phyloP scores from a whole-genome alignment of 2,329 filamentous ascomycete species.

The Aspergillus piperis region DNA sequence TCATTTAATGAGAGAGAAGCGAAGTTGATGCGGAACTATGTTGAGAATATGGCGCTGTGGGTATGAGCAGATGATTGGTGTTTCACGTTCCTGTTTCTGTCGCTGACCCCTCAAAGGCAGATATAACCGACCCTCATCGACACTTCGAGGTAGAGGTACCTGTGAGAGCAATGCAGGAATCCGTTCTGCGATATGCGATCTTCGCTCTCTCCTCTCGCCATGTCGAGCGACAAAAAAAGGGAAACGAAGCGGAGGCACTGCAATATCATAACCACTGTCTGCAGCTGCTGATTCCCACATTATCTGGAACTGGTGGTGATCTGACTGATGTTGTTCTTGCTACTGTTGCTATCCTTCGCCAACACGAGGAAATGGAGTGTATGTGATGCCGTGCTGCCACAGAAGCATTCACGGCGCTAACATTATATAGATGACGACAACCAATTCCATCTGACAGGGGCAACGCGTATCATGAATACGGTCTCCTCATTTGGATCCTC shows the following conservation, averaged over 20 bases:
- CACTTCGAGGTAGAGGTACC: constrained; percentile 38
- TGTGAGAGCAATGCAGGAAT: constrained; percentile 30
- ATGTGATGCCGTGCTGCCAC: background rate
- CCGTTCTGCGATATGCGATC: constrained; percentile 35
- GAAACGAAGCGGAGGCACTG: constrained; percentile 30
- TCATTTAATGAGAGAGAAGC: constrained; percentile 24
- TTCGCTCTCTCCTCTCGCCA: constrained; percentile 40
- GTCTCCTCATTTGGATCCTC: constrained; percentile 41
- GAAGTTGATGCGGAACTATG: constrained; percentile 30
- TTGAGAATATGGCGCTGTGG: constrained; percentile 38
- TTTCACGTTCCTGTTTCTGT: no score
- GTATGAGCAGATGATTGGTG: constrained; percentile 12
- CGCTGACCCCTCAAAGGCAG: constrained; percentile 22
- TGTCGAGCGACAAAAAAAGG: constrained; percentile 26
- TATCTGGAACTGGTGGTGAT: constrained; percentile 28
- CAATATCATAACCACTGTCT: constrained; percentile 39
- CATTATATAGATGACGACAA: constrained; percentile 31
- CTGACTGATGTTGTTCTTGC: constrained; percentile 35
- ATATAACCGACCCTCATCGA: constrained; percentile 34
- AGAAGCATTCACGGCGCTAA: constrained; percentile 3
- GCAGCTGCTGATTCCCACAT: constrained; percentile 35
- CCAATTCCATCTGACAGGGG: constrained; percentile 38
- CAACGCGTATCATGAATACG: constrained; percentile 39
- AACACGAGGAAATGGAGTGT: constrained; percentile 40
- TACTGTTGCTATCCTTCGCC: constrained; percentile 36